Conservation (phyloP, 305 asterid species). For the Fraxinus nigra region DNA sequence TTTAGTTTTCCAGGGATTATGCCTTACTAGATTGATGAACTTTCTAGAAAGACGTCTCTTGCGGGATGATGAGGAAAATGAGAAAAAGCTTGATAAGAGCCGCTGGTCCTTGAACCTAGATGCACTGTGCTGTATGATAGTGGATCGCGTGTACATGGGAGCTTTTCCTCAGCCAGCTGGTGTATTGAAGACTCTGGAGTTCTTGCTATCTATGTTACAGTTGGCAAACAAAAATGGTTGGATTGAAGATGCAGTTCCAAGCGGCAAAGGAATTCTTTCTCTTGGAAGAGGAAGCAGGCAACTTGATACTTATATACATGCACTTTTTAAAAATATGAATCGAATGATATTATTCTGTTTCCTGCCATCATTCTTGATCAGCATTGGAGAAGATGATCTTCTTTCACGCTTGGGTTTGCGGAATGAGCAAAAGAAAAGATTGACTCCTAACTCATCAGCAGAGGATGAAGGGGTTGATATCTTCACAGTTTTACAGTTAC, state of each 20-base stretch:
- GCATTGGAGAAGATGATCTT: slow-evolving; percentile 89
- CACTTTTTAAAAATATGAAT: slow-evolving; percentile 78
- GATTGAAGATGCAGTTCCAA: slow-evolving; percentile 79
- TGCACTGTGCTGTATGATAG: slow-evolving; percentile 83
- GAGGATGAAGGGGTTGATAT: slow-evolving; percentile 76
- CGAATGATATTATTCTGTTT: slow-evolving; percentile 84
- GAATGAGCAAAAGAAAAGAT: slow-evolving; percentile 64
- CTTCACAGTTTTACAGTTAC: slow-evolving; percentile 73
- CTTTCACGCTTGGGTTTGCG: slow-evolving; percentile 75
- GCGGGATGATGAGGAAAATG: slow-evolving; percentile 94
- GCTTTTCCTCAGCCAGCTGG: slow-evolving; percentile 90
- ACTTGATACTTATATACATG: slow-evolving; percentile 74
- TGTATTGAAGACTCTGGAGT: slow-evolving; percentile 87
- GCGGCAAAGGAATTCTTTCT: slow-evolving; percentile 83
- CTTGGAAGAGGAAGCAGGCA: slow-evolving; percentile 95
- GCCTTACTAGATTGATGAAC: slow-evolving; percentile 91
- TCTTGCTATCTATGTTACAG: slow-evolving; percentile 91
- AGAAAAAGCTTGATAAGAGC: slow-evolving; percentile 78
- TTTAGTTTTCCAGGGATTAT: slow-evolving; percentile 87
- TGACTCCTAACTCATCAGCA: slow-evolving; percentile 32
- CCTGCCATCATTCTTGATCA: slow-evolving; percentile 79
- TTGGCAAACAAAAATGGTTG: slow-evolving; percentile 97
- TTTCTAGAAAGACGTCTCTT: slow-evolving; percentile 90
- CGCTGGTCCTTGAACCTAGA: slow-evolving; percentile 85
- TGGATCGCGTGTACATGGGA: slow-evolving; percentile 96